Conservation (phyloP, 2,329 filamentous ascomycete genomes). For the Calonectria fujianensis region DNA sequence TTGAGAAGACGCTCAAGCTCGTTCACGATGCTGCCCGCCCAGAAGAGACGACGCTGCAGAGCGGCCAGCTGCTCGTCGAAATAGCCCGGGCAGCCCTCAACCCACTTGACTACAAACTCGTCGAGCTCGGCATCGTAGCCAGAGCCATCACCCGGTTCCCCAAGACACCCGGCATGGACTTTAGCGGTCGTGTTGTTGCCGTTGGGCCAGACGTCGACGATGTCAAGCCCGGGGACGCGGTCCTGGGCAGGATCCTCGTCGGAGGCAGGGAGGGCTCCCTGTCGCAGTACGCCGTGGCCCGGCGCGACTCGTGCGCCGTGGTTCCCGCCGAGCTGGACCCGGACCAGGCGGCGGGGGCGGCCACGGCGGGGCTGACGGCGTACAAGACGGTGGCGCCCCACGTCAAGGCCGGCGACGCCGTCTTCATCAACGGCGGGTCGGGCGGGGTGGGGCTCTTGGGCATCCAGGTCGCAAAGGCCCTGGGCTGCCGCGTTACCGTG, state of each 20-base stretch:
- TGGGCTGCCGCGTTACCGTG: slow-evolving; percentile 77
- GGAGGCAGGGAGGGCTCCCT: slow-evolving; percentile 63
- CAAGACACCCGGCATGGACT: slow-evolving; percentile 69
- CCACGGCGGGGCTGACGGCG: slow-evolving; percentile 68
- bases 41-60: slow-evolving; percentile 42
- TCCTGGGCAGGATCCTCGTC: slow-evolving; percentile 63
- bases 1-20: slow-evolving; percentile 53
- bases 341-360: slow-evolving; percentile 65
- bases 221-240: slow-evolving; percentile 63
- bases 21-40: slow-evolving; percentile 46
- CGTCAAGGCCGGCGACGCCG: slow-evolving; percentile 70
- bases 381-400: slow-evolving; percentile 69
- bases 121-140: slow-evolving; percentile 63
- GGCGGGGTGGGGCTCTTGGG: slow-evolving; percentile 78
- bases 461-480: slow-evolving; percentile 78
- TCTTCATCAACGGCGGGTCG: slow-evolving; percentile 80
- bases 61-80: slow-evolving; percentile 63
- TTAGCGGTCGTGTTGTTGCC: slow-evolving; percentile 68
- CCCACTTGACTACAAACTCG: slow-evolving; percentile 70
- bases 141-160: slow-evolving; percentile 60
- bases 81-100: slow-evolving; percentile 67
- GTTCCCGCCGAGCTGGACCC: slow-evolving; percentile 63
- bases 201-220: slow-evolving; percentile 54
- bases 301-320: slow-evolving; percentile 58
- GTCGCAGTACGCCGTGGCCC: slow-evolving; percentile 64